A percentile compares a stretch with the other conserved stretches of the same genome.
phyloP scores from a whole-genome alignment of 2,329 filamentous ascomycete species.

The Colletotrichum abscissum region DNA sequence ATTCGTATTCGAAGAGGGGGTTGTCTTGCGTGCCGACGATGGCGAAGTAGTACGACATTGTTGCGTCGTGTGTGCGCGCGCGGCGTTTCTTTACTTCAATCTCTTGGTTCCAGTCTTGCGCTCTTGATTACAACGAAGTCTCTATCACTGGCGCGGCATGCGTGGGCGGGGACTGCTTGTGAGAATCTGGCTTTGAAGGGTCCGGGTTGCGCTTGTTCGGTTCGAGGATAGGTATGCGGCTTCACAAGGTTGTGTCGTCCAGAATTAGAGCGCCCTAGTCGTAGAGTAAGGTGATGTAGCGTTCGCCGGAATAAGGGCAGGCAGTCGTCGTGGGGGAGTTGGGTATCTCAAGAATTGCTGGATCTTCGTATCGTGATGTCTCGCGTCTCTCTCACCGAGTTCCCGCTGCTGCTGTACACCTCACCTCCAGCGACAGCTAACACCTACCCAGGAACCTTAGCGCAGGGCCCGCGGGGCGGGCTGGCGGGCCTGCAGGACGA shows the following conservation, averaged over 20 bases:
- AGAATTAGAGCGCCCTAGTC: no score
- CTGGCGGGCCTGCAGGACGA: slow-evolving; percentile 5
- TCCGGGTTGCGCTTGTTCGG: background rate
- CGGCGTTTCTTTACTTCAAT: background rate
- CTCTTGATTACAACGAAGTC: no score
- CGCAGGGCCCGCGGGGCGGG: slow-evolving; percentile 9
- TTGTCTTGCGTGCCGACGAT: slow-evolving; percentile 97
- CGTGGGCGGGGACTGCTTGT: background rate
- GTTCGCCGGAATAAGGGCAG: no score
- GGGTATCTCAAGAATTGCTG: background rate
- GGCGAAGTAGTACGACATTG: slow-evolving; percentile 98
- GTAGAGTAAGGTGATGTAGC: no score
- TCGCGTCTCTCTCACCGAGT: slow-evolving; percentile 10
- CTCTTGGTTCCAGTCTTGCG: background rate
- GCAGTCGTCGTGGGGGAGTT: background rate
- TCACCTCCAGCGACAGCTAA: background rate
- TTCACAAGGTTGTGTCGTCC: no score
- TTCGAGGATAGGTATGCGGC: background rate
- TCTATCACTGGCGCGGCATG: background rate
- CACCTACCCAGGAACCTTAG: background rate
- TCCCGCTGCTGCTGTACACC: background rate
- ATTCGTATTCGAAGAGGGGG: slow-evolving; percentile 95
- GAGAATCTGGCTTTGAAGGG: background rate
- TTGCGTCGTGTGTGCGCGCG: slow-evolving; percentile 35
- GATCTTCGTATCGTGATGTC: background rate